Evolutionary conservation across 2,329 filamentous ascomycete genomes (phyloP).

Genomic region (Verticillium zaregamsianum): DNA sequence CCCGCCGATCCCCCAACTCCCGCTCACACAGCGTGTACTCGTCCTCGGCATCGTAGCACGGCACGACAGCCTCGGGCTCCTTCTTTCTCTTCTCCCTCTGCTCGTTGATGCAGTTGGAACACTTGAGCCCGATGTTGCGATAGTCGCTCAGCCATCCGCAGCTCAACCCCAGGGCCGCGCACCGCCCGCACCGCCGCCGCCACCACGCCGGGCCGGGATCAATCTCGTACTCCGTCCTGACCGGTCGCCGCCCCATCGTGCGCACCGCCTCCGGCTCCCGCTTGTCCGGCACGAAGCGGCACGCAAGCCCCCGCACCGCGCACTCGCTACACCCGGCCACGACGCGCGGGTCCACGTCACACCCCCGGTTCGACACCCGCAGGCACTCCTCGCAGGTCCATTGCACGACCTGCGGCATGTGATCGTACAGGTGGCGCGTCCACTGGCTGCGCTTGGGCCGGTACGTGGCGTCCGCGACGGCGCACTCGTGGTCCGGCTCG

Average conservation of each 20-base stretch:
- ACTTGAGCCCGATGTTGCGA: background rate
- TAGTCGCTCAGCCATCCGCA: constrained; percentile 4
- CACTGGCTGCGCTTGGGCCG: constrained; percentile 8
- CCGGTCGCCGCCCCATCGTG: constrained; percentile 7
- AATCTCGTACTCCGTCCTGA: background rate
- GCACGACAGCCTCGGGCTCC: background rate
- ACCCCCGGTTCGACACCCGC: background rate
- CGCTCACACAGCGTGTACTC: background rate
- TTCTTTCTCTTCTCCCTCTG: background rate
- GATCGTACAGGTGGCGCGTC: constrained; percentile 7
- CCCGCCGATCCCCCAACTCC: background rate
- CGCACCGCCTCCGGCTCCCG: background rate
- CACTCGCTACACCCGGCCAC: constrained; percentile 9
- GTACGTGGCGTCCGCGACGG: constrained; percentile 5
- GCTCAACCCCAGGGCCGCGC: constrained; percentile 8
- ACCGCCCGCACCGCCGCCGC: constrained; percentile 15
- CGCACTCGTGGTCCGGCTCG: constrained; percentile 8
- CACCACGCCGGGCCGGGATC: constrained; percentile 14
- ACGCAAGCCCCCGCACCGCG: background rate
- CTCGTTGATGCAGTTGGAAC: background rate
- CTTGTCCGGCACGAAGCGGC: background rate
- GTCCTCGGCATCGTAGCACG: constrained; percentile 1
- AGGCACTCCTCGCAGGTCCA: constrained; percentile 8
- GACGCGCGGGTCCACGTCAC: constrained; percentile 9
- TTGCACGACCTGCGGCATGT: background rate